A percentile compares a stretch with the other conserved stretches of the same genome.
Conservation (phyloP, 176 grass and related monocot genomes). For the Zoysia pacifica region DNA sequence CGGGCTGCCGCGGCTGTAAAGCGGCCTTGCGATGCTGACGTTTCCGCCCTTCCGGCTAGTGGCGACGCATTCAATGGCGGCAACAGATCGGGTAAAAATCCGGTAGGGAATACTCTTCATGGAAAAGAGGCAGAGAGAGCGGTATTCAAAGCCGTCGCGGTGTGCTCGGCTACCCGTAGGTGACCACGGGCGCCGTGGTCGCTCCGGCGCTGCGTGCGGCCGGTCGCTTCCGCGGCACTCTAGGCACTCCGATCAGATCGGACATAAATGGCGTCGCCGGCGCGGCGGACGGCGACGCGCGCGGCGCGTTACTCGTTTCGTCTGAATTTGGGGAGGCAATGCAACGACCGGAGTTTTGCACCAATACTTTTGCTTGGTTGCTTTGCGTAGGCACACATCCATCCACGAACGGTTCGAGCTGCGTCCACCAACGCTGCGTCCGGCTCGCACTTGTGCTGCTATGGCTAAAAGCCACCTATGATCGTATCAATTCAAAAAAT, state of each 20-base stretch:
- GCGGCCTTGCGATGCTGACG: slow-evolving; percentile 24
- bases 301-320: background rate
- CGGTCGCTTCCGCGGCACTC: slow-evolving; percentile 40
- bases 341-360: no score
- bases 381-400: no score
- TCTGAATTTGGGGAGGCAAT: no score
- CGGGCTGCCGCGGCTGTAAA: slow-evolving; percentile 32
- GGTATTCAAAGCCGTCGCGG: slow-evolving; percentile 11
- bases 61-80: slow-evolving; percentile 46
- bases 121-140: background rate
- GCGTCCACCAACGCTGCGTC: no score
- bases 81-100: slow-evolving; percentile 25
- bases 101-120: background rate
- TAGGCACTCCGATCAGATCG: slow-evolving; percentile 10
- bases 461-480: no score
- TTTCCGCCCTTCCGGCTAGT: slow-evolving; percentile 27
- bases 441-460: no score
- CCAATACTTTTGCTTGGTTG: no score
- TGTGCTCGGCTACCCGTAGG: background rate
- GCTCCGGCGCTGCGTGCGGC: no score
- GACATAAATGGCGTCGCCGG: background rate
- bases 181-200: background rate
- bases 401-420: no score
- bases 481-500: no score
- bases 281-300: background rate